Evolutionary conservation across 1,284 basidiomycete genomes (phyloP), one percentile per base, ranked within the genome.

Genomic region (Sporisorium sorghi): DNA sequence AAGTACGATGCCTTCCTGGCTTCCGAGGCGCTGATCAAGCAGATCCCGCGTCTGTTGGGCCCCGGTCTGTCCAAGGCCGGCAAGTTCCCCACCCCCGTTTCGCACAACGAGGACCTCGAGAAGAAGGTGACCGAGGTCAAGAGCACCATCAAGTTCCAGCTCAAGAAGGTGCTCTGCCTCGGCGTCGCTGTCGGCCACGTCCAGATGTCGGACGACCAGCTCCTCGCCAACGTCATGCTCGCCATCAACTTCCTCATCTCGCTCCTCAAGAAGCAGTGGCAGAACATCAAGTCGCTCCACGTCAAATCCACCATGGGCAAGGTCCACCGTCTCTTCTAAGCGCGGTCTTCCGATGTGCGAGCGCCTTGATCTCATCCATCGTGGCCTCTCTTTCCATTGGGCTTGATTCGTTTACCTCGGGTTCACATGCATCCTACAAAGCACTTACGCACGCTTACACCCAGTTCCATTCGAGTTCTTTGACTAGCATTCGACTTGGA

Each of bases 1-100:
- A 98, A 98, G 87, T 96, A 98, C 88, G 96, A 99, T 84, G 94
- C 96, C 77, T 99, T 99, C 91, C 88, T 99, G 77, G 91, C 97
- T 52, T 99, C 97, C 75, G 97, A 99, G 87, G 88, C 93, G 73
- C 90, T 99, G 81, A 98, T 99, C 90, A 99, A 97, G 90, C 96
- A 98, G 88, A 99, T 99, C 76, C 97, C 96, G 81, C 96, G 97
- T 96, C 90, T 99, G 66, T 91, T 99, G 78, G 96, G 96, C 75
- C 96, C 97, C 84, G 97, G 97, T 93, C 92, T 99, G 69, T 98
- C 97, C 85, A 99, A 99, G 89, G 96, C 97, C 82, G 97, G 97
- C 86, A 99, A 99, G 87, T 99, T 99, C 93, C 96, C 97, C 58
- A 97, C 96, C 68, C 86, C 85, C 56, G 90, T 99, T 86, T 92